Base-by-base conservation (phyloP, 1,284 basidiomycete genomes). In the Leccinum colubrinum region DNA sequence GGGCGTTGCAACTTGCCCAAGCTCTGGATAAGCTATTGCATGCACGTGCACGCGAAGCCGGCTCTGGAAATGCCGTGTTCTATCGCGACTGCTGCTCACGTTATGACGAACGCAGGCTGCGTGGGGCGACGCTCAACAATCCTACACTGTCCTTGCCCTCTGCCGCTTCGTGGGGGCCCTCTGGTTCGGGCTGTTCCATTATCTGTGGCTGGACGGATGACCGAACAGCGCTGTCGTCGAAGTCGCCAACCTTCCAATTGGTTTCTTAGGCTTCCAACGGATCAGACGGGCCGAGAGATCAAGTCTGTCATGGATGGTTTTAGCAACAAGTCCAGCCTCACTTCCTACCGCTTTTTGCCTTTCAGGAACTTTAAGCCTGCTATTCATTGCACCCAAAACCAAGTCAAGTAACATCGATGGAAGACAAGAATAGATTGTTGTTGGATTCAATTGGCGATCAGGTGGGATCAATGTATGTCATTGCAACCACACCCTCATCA, bases 111-210 rank as follows among this genome's bases (percentile, higher is more conserved):
- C 80, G 79, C 3, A 86, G 87, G 66, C 85, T 87, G 12, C 82
- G 80, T 2, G 75, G 76, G 48, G 77, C 72, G 59, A 81, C 82
- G 9, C 76, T 68, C 56, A 83, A 74, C 37, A 93, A 75, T 12
- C 89, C 91, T 55, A 93, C 85, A 57, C 82, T 81, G 68, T 92
- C 90, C 56, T 90, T 87, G 35, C 81, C 80, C 71, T 92, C 89
- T 9, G 81, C 86, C 56, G 81, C 83, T 64, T 86, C 86, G 35
- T 84, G 76, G 7, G 80, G 80, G 4, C 82, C 82, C 60, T 84
- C 82, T 9, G 80, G 80, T 60, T 81, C 82, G 2, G 81, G 81
- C 46, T 82, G 79, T 62, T 82, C 82, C 76, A 83, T 77, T 72
- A 80, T 79, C 37, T 78, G 81, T 8, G 71, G 72, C 51, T 22